Percentiles rank a stretch among this genome's conserved stretches.
Evolutionary conservation across 1,284 basidiomycete species (phyloP).

Genomic region (Mycena sp.): DNA sequence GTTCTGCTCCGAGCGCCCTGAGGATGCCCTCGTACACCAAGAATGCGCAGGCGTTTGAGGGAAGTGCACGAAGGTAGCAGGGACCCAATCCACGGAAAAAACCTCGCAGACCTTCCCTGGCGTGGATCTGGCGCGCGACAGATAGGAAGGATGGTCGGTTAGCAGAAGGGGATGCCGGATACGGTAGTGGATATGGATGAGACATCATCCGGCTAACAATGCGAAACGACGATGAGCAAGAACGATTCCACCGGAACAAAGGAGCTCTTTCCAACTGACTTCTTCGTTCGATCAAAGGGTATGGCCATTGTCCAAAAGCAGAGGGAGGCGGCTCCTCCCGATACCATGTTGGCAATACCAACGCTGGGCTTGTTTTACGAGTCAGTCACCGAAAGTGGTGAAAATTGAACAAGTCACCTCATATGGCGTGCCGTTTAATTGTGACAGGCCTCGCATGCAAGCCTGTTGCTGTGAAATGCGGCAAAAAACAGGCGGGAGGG

Average conservation of each 20-base stretch:
- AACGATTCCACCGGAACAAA: constrained; percentile 9
- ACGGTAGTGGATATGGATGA: constrained; percentile 53
- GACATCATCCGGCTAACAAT: constrained; percentile 69
- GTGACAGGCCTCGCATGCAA: constrained; percentile 66
- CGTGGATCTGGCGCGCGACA: constrained; percentile 60
- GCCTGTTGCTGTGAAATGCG: constrained; percentile 44
- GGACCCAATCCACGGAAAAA: constrained; percentile 73
- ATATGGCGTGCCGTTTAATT: constrained; percentile 60
- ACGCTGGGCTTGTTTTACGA: constrained; percentile 59
- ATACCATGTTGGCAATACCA: constrained; percentile 72
- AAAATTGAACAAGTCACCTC: constrained; percentile 50
- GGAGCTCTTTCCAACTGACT: constrained; percentile 51
- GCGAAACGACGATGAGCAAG: constrained; percentile 7
- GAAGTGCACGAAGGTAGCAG: constrained; percentile 73
- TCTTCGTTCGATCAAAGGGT: constrained; percentile 83
- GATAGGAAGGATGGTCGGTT: constrained; percentile 55
- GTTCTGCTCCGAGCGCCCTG: constrained; percentile 70
- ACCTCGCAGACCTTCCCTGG: constrained; percentile 60
- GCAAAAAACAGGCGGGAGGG: constrained; percentile 2
- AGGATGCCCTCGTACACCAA: constrained; percentile 79
- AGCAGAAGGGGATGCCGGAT: constrained; percentile 37
- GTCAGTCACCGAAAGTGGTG: constrained; percentile 2
- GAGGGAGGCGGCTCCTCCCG: constrained; percentile 73
- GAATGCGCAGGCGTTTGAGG: constrained; percentile 75
- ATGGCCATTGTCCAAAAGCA: constrained; percentile 77